A percentile compares a stretch with the other conserved stretches of the same genome.
phyloP scores from a whole-genome alignment of 768 basidiomycete genomes.

The Phylloporus arenicola region DNA sequence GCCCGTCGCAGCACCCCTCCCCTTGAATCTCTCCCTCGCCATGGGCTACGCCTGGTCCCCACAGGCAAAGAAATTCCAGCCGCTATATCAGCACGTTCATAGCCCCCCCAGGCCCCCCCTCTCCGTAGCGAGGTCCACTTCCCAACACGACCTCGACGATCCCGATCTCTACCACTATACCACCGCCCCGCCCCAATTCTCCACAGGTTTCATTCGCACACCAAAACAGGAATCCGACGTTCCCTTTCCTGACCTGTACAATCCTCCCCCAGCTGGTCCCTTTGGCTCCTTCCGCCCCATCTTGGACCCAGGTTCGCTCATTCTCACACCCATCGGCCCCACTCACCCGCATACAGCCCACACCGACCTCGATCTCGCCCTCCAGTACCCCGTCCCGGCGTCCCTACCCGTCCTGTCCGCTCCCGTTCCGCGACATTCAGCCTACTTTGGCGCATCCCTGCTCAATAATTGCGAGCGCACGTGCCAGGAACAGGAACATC shows the following conservation, averaged over 20 bases:
- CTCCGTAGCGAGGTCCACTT: constrained; percentile 2
- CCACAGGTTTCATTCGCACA: constrained; percentile 20
- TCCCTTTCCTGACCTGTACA: constrained; percentile 23
- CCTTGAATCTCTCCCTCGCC: constrained; percentile 28
- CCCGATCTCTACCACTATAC: constrained; percentile 24
- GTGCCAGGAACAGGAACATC: constrained; percentile 36
- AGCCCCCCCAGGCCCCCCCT: constrained; percentile 15
- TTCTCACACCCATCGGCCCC: constrained; percentile 1
- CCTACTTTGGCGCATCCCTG: constrained; percentile 28
- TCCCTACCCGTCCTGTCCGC: constrained; percentile 24
- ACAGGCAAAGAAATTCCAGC: constrained; percentile 32
- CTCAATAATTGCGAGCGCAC: constrained; percentile 32
- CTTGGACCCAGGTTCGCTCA: constrained; percentile 28
- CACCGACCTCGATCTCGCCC: constrained; percentile 22
- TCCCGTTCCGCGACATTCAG: constrained; percentile 31
- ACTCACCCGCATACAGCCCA: constrained; percentile 7
- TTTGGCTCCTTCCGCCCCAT: constrained; percentile 19
- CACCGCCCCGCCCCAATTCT: constrained; percentile 16
- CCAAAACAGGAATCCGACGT: constrained; percentile 28
- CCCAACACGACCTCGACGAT: constrained; percentile 23
- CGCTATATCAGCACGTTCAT: constrained; percentile 27
- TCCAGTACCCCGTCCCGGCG: constrained; percentile 24
- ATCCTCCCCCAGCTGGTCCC: constrained; percentile 12
- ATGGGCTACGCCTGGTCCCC: constrained; percentile 32
- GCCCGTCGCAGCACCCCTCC: constrained; percentile 29